phyloP scores from a whole-genome alignment of 768 basidiomycete genomes.

The Sporobolomyces pararoseus region DNA sequence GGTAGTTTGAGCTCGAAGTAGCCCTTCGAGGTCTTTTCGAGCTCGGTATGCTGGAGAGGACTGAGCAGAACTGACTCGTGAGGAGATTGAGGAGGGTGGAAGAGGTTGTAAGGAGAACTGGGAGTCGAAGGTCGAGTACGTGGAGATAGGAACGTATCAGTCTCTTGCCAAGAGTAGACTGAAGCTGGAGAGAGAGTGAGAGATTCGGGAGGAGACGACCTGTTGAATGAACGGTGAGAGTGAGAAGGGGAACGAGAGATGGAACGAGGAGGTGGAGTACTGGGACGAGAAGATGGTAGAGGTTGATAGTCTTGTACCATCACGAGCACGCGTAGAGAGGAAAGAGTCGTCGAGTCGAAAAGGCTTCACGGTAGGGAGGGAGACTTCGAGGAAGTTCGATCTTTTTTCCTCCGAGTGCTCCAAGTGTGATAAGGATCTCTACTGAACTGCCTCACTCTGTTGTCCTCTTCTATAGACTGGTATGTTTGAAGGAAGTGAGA shows the following conservation, averaged over 20 bases:
- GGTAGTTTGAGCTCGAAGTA: slow-evolving; percentile 27
- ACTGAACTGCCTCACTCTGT: too few species aligned
- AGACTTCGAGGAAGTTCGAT: neutral
- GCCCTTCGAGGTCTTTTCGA: neutral
- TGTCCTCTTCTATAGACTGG: too few species aligned
- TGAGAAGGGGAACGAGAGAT: neutral
- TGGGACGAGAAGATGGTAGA: neutral
- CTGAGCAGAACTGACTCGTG: neutral
- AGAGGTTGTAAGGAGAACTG: neutral
- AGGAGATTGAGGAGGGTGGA: neutral
- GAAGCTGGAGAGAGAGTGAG: slow-evolving; percentile 16
- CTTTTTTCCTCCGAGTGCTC: too few species aligned
- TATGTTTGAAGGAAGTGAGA: too few species aligned
- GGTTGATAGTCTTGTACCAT: neutral
- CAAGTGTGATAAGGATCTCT: too few species aligned
- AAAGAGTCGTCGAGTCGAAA: too few species aligned
- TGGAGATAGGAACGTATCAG: slow-evolving; percentile 25
- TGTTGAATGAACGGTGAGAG: slow-evolving; percentile 1
- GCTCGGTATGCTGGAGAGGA: neutral
- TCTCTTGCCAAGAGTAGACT: slow-evolving; percentile 2
- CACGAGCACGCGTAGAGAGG: too few species aligned
- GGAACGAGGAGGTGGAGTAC: neutral
- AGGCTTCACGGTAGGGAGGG: too few species aligned
- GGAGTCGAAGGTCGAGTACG: neutral
- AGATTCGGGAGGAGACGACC: neutral